Conservation (phyloP, 352 stramenopile species). For the Phytophthora fragariaefolia region DNA sequence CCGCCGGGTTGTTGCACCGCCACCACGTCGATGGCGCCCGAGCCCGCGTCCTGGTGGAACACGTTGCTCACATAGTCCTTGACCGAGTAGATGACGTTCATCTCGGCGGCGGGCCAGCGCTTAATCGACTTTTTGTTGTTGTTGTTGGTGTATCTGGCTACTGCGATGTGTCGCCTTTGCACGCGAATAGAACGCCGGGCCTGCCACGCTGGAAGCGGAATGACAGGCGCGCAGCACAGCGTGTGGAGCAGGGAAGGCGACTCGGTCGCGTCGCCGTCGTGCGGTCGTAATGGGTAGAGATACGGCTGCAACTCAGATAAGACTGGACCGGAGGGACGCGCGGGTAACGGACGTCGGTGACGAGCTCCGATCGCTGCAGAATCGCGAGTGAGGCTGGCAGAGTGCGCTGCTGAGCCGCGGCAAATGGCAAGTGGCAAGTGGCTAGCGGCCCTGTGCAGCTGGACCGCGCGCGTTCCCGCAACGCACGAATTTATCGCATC, state of each 20-base stretch:
- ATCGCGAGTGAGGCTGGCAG: slow-evolving; percentile 1
- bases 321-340: slow-evolving; percentile 14
- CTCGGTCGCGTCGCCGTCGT: slow-evolving; percentile 18
- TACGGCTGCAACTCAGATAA: slow-evolving; percentile 28
- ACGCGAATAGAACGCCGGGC: too few species aligned
- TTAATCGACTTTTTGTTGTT: too few species aligned
- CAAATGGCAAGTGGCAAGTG: slow-evolving; percentile 9
- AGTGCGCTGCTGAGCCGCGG: slow-evolving; percentile 3
- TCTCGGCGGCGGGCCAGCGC: slow-evolving; percentile 24
- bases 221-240: slow-evolving; percentile 1
- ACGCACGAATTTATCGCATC: slow-evolving; percentile 21
- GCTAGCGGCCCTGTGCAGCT: background rate
- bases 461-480: slow-evolving; percentile 8
- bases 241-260: background rate
- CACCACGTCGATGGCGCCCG: slow-evolving; percentile 87
- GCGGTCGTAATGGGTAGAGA: slow-evolving; percentile 30
- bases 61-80: slow-evolving; percentile 90
- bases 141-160: too few species aligned
- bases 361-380: background rate
- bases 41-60: slow-evolving; percentile 65
- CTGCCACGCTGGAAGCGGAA: slow-evolving; percentile 16
- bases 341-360: background rate
- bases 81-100: slow-evolving; percentile 90
- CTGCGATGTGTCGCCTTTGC: too few species aligned
- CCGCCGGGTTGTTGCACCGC: slow-evolving; percentile 78